phyloP scores from a whole-genome alignment of 257 asterid genomes.

The Salvia miltiorrhiza region DNA sequence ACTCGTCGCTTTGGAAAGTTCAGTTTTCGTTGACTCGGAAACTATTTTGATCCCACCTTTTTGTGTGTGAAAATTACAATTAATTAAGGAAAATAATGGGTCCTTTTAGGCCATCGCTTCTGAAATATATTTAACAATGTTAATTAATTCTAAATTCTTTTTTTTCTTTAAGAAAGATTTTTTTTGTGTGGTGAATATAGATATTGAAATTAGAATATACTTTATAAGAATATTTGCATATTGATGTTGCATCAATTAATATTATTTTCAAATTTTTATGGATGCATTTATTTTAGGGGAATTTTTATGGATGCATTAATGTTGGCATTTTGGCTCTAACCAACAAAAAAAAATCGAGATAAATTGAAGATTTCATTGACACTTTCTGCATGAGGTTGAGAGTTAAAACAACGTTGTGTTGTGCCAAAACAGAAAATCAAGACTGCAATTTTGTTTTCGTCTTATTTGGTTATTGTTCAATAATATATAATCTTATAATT shows the following conservation, averaged over 20 bases:
- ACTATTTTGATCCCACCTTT: slow-evolving; percentile 6
- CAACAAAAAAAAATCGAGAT: background rate
- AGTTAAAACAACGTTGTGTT: slow-evolving; percentile 18
- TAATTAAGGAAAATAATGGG: background rate
- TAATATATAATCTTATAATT: background rate
- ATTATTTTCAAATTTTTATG: background rate
- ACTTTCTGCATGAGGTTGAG: slow-evolving; percentile 12
- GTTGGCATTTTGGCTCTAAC: background rate
- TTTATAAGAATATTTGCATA: no score
- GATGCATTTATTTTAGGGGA: no score
- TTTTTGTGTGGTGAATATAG: no score
- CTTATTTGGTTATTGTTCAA: background rate
- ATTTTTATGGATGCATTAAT: no score
- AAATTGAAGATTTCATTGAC: background rate
- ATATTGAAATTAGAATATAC: background rate
- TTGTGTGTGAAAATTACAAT: slow-evolving; percentile 1
- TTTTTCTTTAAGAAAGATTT: no score
- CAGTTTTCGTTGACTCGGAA: slow-evolving; percentile 25
- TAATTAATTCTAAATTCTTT: background rate
- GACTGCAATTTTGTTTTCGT: slow-evolving; percentile 1
- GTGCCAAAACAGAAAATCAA: background rate
- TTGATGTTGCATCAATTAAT: no score
- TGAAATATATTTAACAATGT: background rate
- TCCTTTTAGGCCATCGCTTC: background rate
- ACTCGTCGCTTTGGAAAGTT: slow-evolving; percentile 15